Base-by-base conservation (phyloP, 345 rosid species). In the Gynandropsis gynandra region DNA sequence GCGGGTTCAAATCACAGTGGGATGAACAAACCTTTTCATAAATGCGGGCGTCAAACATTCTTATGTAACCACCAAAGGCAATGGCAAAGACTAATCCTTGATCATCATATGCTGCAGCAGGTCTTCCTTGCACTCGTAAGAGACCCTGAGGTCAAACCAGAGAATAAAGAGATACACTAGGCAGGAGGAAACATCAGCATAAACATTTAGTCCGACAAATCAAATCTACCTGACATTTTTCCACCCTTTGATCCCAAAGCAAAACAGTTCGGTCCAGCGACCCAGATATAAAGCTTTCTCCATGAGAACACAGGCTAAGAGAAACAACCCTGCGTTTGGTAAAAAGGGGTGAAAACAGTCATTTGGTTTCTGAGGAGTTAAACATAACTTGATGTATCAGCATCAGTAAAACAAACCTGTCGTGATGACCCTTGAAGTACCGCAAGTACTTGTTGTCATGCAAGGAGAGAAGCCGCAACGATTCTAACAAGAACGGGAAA, bases 191-290 rank as follows among this genome's bases (percentile, higher is more conserved):
- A 40, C 17, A 15, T 24, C 15, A 4, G 10, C 44, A 50, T 2
- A 19, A n/a, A 47, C 47, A 44, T 21, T 24, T 20, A 50, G 48
- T 29, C 16, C 19, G 32, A 18, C 8, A 42, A n/a, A n/a, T 54
- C 45, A 29, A 38, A 63, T 31, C 56, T 50, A 87, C 96, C 93
- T 87, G 96, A 71, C 96, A 92, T 72, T 92, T 92, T 45, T 92
- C 98, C 48, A 83, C 86, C 16, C 96, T 76, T 59, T 92, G 98
- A 80, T 92, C 98, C 95, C 95, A 92, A 41, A 87, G 89, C 68
- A 92, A 54, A 73, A 87, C 96, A 66, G 98, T 85, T 38, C 96
- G 83, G 74, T 92, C 98, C 41, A 92, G 89, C 54, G 96, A 92
- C 62, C 96, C 93, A 11, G 96, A 92, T 58, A 87, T 76, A 59